Conservation (phyloP, 371 early-diverging fungal genomes). For the Rhizopus arrhizus region DNA sequence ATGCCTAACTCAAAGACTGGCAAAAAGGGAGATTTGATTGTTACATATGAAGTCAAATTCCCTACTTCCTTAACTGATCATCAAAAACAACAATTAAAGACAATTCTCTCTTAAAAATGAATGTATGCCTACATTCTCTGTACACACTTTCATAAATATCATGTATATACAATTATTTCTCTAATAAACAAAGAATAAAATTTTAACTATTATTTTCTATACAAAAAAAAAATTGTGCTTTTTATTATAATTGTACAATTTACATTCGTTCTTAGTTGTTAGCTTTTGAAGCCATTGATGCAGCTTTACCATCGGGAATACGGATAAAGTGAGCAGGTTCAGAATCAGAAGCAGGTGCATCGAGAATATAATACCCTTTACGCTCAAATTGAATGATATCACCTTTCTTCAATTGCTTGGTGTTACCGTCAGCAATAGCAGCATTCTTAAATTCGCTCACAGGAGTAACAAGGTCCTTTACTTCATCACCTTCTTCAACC, state of each 20-base stretch:
- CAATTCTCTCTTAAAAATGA: conserved; percentile 19
- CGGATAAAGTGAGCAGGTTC: conserved; percentile 72
- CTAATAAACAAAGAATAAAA: neutral
- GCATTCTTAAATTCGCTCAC: conserved; percentile 81
- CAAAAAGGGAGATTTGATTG: conserved; percentile 83
- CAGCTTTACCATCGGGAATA: conserved; percentile 94
- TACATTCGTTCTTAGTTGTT: neutral
- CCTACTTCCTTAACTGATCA: conserved; percentile 67
- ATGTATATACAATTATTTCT: neutral
- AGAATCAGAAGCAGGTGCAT: conserved; percentile 62
- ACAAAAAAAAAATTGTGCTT: neutral
- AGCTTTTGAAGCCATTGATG: conserved; percentile 73
- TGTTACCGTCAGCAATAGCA: conserved; percentile 76
- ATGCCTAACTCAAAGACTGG: conserved; percentile 92
- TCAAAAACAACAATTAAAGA: conserved; percentile 62
- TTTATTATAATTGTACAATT: neutral
- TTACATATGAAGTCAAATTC: conserved; percentile 79
- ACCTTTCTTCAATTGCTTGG: conserved; percentile 60
- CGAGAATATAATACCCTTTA: conserved; percentile 95
- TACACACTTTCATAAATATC: neutral
- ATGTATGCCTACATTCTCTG: neutral
- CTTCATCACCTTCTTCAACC: conserved; percentile 91
- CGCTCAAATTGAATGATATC: conserved; percentile 99
- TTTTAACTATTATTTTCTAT: neutral
- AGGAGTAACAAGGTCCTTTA: conserved; percentile 85